Base-by-base conservation (phyloP, 2,329 filamentous ascomycete species). In the Emericellopsis atlantica region DNA sequence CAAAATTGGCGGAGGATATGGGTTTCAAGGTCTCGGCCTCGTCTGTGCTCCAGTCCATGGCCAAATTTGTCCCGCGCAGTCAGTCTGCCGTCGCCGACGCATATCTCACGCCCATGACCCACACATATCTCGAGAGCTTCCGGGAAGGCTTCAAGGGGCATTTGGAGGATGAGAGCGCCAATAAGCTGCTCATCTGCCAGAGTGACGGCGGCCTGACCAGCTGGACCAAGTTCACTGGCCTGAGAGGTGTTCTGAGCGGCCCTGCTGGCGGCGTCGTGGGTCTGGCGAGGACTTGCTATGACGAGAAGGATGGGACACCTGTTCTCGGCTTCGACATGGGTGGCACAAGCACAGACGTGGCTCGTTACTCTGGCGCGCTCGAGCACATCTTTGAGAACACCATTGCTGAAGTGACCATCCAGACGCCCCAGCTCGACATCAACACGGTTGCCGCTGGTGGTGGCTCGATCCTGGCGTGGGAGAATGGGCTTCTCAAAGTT, bases 361-460 rank as follows among this genome's bases (percentile, higher is more conserved):
- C 75, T 37, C 62, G 80, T 36, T 84, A 80, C 49, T 74, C 72
- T n/a, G 80, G 80, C 16, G 65, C 74, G 41, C 79, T 83, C 48
- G 80, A 84, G 44, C 77, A 85, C 49, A 76, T 84, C n/a, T 82
- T 82, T 44, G 79, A 82, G 48, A 80, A 78, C 2, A 82, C 78
- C 6, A 29, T 36, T 11, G 43, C 43, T 4, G 43, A 79, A 22
- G 74, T 83, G 2, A 79, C 77, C 6, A 81, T 84, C 21, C 44
- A 50, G 5, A 44, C 41, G 3, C 47, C 48, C 2, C 47, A 49
- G 36, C 67, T 83, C 2, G 79, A 84, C 51, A 83, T 84, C 59
- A 83, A 83, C 55, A 84, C 79, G 2, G 79, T 84, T 11, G 61
- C 60, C 12, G 66, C 66, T 15, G 66, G 66, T 4, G 69, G 69